Base-by-base conservation (phyloP, 805 yeast genomes). In the Metschnikowia noctiluminum region DNA sequence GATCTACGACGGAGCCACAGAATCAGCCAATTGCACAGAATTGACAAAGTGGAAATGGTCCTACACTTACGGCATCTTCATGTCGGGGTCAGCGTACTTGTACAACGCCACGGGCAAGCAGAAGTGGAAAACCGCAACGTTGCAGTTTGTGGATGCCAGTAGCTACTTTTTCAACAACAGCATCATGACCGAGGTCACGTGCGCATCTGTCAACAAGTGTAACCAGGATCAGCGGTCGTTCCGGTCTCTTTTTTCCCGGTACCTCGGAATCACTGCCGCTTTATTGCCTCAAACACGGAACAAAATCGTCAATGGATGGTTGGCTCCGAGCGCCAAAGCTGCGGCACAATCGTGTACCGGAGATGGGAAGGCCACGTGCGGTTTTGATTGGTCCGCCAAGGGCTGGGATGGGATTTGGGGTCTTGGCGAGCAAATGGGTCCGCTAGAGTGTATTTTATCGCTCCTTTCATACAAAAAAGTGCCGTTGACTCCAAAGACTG, bases 301-400 rank as follows among this genome's bases (percentile, higher is more conserved):
- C 30, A 60, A 63, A 3, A 76, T 87, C 41, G 42, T 46, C 38
- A 42, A 14, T 35, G 40, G 41, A 27, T 57, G 54, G 54, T 44
- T 57, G 30, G 58, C 52, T 45, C 65, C 74, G 2, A 78, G 86
- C 43, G 89, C 92, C 0, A 56, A 62, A 43, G 91, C 80, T 2
- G 91, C 89, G 7, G 90, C 90, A 1, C 66, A 69, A 43, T 76
- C 89, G 1, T 87, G 95, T 65, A 64, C 78, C 12, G 95, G 92
- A 58, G 97, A 97, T 59, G 52, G 69, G 6, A 97, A 90, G 64
- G 89, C 89, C 14, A 91, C 97, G 0, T 87, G 95, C 73, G 92
- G 92, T 31, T 62, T 77, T 49, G 72, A 78, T 64, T 87, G 95
- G 95, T 64, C 73, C 9, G 55, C 64, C 10, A 63, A 69, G 2